A percentile compares a stretch with the other conserved stretches of the same genome.
Conservation (phyloP, 1,284 basidiomycete species). For the Uromyces viciae-fabae region DNA sequence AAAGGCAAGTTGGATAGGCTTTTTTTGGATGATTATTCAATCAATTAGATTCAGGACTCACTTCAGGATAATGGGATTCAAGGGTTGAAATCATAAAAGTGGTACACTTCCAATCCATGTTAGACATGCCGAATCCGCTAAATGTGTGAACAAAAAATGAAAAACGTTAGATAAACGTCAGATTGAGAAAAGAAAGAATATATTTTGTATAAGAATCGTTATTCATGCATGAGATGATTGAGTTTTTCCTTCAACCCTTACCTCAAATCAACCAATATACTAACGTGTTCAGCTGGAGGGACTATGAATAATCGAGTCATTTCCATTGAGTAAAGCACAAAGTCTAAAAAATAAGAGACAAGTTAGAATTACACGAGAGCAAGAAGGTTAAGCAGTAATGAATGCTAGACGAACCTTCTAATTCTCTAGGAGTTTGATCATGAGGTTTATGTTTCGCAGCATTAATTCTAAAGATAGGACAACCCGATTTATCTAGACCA, state of each 20-base stretch:
- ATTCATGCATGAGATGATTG: too few relatives aligned
- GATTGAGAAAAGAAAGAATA: not conserved
- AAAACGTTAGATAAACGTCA: not conserved
- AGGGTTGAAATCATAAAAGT: conserved; percentile 31
- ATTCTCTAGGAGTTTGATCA: conserved; percentile 25
- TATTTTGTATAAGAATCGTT: not conserved
- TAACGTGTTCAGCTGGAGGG: conserved; percentile 12
- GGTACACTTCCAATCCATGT: conserved; percentile 42
- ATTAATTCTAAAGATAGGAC: conserved; percentile 26
- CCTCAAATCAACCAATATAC: conserved; percentile 23
- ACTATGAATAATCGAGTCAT: conserved; percentile 1
- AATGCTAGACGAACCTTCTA: not conserved
- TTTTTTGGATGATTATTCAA: too few relatives aligned
- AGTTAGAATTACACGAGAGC: not conserved
- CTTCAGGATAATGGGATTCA: conserved; percentile 41
- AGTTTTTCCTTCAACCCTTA: too few relatives aligned
- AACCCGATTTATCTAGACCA: conserved; percentile 19
- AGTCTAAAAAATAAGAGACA: not conserved
- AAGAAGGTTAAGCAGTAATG: not conserved
- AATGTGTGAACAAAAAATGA: not conserved
- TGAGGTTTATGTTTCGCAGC: conserved; percentile 7
- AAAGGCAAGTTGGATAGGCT: not conserved
- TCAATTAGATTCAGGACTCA: too few relatives aligned
- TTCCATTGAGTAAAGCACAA: conserved; percentile 40
- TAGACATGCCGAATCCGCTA: conserved; percentile 39